These are phyloP conservation scores for Hericium alpestre DNA, from an alignment of 768 basidiomycete species.

Conservation along the genomic window DNA sequence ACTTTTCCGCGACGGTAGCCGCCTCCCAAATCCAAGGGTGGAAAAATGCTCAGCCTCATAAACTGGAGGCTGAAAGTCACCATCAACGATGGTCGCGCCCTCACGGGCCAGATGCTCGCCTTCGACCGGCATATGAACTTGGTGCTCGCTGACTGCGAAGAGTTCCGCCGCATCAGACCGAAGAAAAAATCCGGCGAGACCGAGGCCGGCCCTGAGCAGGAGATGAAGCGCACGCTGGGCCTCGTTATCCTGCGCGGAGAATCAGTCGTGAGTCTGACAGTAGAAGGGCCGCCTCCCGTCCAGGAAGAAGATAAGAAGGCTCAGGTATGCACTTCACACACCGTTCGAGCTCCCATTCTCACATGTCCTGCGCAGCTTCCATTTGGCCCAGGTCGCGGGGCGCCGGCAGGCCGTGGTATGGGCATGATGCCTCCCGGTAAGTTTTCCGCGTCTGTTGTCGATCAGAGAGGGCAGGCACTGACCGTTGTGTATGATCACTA, in stretches of 20 bases:
- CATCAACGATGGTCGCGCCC: conserved; percentile 90
- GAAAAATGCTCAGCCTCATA: conserved; percentile 95
- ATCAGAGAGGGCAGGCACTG: neutral
- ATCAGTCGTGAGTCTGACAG: conserved; percentile 87
- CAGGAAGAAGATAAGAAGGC: conserved; percentile 86
- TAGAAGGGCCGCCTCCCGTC: conserved; percentile 91
- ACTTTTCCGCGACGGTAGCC: conserved; percentile 38
- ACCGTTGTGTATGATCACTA: neutral
- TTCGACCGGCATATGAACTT: conserved; percentile 99
- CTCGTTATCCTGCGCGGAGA: conserved; percentile 95
- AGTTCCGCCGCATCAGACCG: conserved; percentile 84
- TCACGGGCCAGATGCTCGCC: conserved; percentile 98
- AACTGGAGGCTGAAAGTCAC: conserved; percentile 97
- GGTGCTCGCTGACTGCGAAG: conserved; percentile 95
- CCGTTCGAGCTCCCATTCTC: conserved; percentile 10
- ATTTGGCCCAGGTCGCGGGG: conserved; percentile 85
- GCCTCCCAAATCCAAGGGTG: conserved; percentile 94
- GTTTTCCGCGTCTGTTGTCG: conserved; percentile 19
- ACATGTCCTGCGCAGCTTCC: conserved; percentile 44
- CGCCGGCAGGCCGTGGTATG: conserved; percentile 95
- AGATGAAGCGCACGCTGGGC: conserved; percentile 94
- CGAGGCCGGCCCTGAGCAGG: conserved; percentile 70
- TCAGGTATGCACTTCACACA: conserved; percentile 33
- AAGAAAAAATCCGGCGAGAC: conserved; percentile 82
- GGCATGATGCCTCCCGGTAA: conserved; percentile 84